Evolutionary conservation across 257 asterid genomes (phyloP).

Genomic region (Primulina tabacum): DNA sequence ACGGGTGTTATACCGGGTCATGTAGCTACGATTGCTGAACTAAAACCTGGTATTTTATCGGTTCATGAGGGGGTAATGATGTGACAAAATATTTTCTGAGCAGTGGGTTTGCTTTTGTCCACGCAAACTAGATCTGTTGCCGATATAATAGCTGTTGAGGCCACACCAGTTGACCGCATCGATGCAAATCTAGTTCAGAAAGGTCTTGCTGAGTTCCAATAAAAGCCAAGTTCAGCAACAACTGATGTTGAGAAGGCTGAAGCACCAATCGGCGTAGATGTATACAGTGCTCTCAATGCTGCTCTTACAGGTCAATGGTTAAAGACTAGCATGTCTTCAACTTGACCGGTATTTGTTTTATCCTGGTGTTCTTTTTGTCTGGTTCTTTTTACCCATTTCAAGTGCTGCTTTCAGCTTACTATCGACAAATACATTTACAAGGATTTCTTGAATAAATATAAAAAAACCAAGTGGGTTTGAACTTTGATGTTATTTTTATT

Average conservation of each 20-base stretch:
- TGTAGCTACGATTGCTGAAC: slow-evolving; percentile 82
- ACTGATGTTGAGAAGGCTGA: slow-evolving; percentile 86
- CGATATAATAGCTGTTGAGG: slow-evolving; percentile 46
- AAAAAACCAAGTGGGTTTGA: slow-evolving; percentile 13
- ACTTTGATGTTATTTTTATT: slow-evolving; percentile 13
- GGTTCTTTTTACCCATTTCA: slow-evolving; percentile 26
- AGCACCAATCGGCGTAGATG: slow-evolving; percentile 80
- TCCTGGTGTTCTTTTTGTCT: slow-evolving; percentile 20
- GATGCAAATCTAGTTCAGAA: slow-evolving; percentile 65
- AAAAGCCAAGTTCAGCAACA: slow-evolving; percentile 68
- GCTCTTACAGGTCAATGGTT: slow-evolving; percentile 59
- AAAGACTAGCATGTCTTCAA: neutral
- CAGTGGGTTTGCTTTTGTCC: slow-evolving; percentile 48
- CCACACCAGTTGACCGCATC: slow-evolving; percentile 59
- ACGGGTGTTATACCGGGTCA: slow-evolving; percentile 95
- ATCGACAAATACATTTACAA: slow-evolving; percentile 17
- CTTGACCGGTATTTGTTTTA: slow-evolving; percentile 1
- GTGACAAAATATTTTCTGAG: slow-evolving; percentile 43
- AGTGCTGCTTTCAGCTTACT: slow-evolving; percentile 27
- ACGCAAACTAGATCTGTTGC: slow-evolving; percentile 46
- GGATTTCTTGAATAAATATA: slow-evolving; percentile 38
- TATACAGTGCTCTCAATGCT: slow-evolving; percentile 81
- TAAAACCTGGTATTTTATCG: slow-evolving; percentile 48
- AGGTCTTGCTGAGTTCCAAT: slow-evolving; percentile 68
- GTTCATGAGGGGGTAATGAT: slow-evolving; percentile 43